Conservation (phyloP, 75 land plant genomes). For the Cryptomeria japonica region DNA sequence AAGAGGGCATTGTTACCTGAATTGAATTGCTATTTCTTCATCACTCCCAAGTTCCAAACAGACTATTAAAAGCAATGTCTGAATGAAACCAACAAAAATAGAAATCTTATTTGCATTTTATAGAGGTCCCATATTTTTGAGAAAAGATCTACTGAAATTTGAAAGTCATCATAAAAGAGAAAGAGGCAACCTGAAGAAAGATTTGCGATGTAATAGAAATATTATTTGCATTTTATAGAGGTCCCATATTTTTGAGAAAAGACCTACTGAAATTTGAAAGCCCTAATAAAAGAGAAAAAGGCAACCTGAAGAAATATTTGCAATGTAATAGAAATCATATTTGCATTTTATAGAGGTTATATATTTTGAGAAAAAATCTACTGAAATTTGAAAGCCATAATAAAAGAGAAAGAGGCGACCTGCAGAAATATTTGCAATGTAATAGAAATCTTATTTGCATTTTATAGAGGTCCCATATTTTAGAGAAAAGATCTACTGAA, state of each 20-base stretch:
- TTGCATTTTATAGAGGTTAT: background rate
- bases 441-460: constrained; percentile 2
- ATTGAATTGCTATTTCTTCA: background rate
- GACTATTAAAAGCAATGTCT: background rate
- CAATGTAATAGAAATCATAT: constrained; percentile 4
- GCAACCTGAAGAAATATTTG: background rate
- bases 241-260: background rate
- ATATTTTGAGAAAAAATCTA: background rate
- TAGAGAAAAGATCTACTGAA: background rate
- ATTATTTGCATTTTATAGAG: background rate
- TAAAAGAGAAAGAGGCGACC: background rate
- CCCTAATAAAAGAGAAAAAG: background rate
- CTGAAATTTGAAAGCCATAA: background rate
- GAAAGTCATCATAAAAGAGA: background rate
- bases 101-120: constrained; percentile 2
- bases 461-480: background rate
- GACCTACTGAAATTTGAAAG: background rate
- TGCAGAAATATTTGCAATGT: background rate
- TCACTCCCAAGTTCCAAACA: background rate
- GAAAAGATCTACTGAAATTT: background rate
- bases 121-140: background rate
- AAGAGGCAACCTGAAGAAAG: background rate
- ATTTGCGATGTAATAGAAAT: constrained; percentile 5
- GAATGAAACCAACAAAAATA: background rate
- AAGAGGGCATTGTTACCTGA: background rate